Evolutionary conservation across 2,329 filamentous ascomycete species (phyloP), one percentile per base, ranked within the genome.

Genomic region (Bertia moriformis): DNA sequence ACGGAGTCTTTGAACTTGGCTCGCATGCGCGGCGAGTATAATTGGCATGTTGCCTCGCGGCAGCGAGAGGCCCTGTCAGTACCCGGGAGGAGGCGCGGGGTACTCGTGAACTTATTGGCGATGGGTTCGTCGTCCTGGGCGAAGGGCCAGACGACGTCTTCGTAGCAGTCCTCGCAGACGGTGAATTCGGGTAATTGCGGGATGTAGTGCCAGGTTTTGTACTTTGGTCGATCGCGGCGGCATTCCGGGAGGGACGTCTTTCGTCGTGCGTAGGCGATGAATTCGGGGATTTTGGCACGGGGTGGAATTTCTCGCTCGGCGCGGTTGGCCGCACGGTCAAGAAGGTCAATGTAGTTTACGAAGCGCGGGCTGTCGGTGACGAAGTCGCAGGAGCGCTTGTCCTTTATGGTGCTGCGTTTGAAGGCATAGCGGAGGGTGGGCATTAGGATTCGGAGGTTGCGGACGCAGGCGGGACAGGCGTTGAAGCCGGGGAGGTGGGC

Each of bases 161-260:
- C 66, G 50, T 70, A 78, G 57, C 74, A 79, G 51, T 77, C 71
- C 46, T 76, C 69, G 53, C 74, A 79, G 33, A 77, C 64, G 5
- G 70, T 75, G 43, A 78, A 62, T 38, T 74, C 67, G 1, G 72
- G 71, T 1, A 74, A 54, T 1, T 63, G 49, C 0, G 71, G 65
- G 37, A 73, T 70, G 48, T 65, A 73, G 52, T 78, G 70, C 74
- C 73, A 78, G 1, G 57, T 47, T 20, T 60, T 62, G 35, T 62
- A 51, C 12, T 67, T 51, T 29, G 66, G 54, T 22, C 63, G 63
- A 48, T 73, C 68, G 13, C 64, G 60, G 2, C 55, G 54, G 48
- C 74, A 79, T 46, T 75, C 67, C 3, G 58, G 58, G 7, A 67
- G 49, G 10, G 54, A 55, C 14, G 56, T 58, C 45, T 65, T 59